phyloP scores from a whole-genome alignment of 805 yeast genomes.

The Wickerhamomyces ciferrii region DNA sequence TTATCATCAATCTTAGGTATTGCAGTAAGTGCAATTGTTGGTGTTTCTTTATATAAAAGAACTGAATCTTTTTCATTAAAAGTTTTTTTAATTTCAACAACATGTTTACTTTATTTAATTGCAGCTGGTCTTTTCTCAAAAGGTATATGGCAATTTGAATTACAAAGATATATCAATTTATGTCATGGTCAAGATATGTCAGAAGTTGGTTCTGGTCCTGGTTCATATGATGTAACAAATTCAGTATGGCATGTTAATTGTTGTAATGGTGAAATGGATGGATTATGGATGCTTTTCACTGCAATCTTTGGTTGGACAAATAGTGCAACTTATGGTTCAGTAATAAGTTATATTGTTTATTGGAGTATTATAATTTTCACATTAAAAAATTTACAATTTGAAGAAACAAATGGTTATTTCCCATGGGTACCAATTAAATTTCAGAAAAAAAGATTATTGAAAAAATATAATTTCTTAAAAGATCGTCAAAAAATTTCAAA shows the following conservation, averaged over 20 bases:
- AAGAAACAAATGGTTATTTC: slow-evolving; percentile 53
- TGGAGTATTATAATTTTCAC: slow-evolving; percentile 52
- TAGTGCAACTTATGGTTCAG: slow-evolving; percentile 88
- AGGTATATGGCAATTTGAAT: slow-evolving; percentile 88
- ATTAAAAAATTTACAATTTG: slow-evolving; percentile 40
- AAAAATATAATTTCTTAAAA: slow-evolving; percentile 22
- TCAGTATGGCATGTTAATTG: slow-evolving; percentile 95
- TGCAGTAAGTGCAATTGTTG: slow-evolving; percentile 55
- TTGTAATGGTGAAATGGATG: slow-evolving; percentile 90
- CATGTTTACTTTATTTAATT: slow-evolving; percentile 77
- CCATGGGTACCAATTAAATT: slow-evolving; percentile 57
- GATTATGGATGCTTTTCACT: slow-evolving; percentile 86
- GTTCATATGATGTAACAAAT: slow-evolving; percentile 74
- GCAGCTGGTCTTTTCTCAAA: slow-evolving; percentile 84
- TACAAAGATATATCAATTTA: slow-evolving; percentile 65
- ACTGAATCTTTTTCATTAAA: slow-evolving; percentile 76
- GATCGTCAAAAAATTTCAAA: slow-evolving; percentile 4
- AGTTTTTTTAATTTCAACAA: slow-evolving; percentile 65
- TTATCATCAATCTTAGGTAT: slow-evolving; percentile 58
- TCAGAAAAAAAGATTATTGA: slow-evolving; percentile 50
- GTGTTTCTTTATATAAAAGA: slow-evolving; percentile 64
- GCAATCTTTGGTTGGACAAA: slow-evolving; percentile 94
- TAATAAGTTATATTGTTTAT: slow-evolving; percentile 61
- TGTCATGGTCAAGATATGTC: slow-evolving; percentile 83
- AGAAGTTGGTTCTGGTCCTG: slow-evolving; percentile 91